Evolutionary conservation across 2,329 filamentous ascomycete genomes (phyloP).

Genomic region (Volutella citrinella): DNA sequence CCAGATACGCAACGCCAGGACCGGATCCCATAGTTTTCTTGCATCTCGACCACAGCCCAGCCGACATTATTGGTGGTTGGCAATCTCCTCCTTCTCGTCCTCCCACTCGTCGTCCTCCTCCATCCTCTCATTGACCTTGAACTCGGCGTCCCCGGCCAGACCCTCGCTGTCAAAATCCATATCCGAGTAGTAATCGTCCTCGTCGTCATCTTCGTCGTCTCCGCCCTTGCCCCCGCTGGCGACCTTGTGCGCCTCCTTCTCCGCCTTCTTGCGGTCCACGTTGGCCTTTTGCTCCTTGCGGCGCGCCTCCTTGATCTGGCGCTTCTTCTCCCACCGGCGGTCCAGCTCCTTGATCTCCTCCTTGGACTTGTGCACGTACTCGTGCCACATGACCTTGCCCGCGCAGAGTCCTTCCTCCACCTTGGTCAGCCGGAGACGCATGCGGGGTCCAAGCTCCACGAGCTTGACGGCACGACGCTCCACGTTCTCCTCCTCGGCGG

Average conservation of each 20-base stretch:
- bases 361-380: conserved; percentile 82
- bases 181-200: conserved; percentile 43
- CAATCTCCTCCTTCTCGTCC: conserved; percentile 45
- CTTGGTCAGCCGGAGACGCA: conserved; percentile 87
- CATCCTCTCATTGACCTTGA: conserved; percentile 46
- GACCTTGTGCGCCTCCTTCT: conserved; percentile 39
- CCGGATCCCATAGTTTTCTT: conserved; percentile 9
- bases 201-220: conserved; percentile 39
- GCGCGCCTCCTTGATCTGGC: conserved; percentile 77
- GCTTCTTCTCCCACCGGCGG: conserved; percentile 74
- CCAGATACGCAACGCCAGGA: conserved; percentile 25
- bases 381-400: conserved; percentile 96
- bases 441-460: conserved; percentile 85
- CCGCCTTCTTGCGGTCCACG: conserved; percentile 74
- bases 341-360: conserved; percentile 77
- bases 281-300: conserved; percentile 85
- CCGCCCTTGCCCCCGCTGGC: conserved; percentile 35
- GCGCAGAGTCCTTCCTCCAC: conserved; percentile 91
- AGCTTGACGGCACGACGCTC: conserved; percentile 89
- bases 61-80: conserved; percentile 18
- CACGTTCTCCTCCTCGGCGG: conserved; percentile 54
- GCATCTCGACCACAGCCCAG: conserved; percentile 8
- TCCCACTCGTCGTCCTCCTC: conserved; percentile 52
- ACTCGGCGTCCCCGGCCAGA: conserved; percentile 48
- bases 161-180: conserved; percentile 52